Evolutionary conservation across 768 basidiomycete species (phyloP).

Genomic region (Phaeotremella skinneri): DNA sequence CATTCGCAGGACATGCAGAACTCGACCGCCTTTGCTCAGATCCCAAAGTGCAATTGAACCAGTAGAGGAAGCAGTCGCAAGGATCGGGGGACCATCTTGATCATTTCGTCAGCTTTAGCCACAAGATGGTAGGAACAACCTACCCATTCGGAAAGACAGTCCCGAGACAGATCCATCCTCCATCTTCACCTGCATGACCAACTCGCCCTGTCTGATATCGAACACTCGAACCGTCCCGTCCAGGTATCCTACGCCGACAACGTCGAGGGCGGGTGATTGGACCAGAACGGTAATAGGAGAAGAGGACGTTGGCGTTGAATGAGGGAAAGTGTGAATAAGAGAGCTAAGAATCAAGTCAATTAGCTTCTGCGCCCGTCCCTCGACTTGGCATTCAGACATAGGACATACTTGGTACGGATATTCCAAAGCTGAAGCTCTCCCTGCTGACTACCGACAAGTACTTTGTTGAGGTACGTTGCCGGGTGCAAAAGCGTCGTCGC

Average conservation of each 20-base stretch:
- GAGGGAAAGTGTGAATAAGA: slow-evolving; percentile 75
- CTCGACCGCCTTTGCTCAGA: slow-evolving; percentile 71
- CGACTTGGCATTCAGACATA: neutral
- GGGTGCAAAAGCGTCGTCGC: slow-evolving; percentile 87
- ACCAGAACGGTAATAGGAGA: slow-evolving; percentile 71
- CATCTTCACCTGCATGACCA: slow-evolving; percentile 83
- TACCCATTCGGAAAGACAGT: slow-evolving; percentile 82
- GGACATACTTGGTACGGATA: slow-evolving; percentile 63
- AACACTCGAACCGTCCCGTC: slow-evolving; percentile 85
- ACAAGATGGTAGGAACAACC: slow-evolving; percentile 29
- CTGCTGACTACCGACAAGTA: slow-evolving; percentile 76
- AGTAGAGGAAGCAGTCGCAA: slow-evolving; percentile 79
- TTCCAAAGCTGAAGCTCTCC: slow-evolving; percentile 94
- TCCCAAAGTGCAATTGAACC: slow-evolving; percentile 95
- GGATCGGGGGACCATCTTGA: slow-evolving; percentile 78
- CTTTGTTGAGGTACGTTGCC: slow-evolving; percentile 93
- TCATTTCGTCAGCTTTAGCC: neutral
- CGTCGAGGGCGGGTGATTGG: slow-evolving; percentile 94
- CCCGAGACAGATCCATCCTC: slow-evolving; percentile 75
- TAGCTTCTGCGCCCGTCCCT: neutral
- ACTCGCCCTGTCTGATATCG: slow-evolving; percentile 85
- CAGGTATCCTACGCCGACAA: slow-evolving; percentile 85
- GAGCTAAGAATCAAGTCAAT: slow-evolving; percentile 56
- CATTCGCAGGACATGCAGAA: slow-evolving; percentile 79
- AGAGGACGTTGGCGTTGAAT: slow-evolving; percentile 55